phyloP scores from a whole-genome alignment of 2,329 filamentous ascomycete genomes.

The Aspergillus udagawae region DNA sequence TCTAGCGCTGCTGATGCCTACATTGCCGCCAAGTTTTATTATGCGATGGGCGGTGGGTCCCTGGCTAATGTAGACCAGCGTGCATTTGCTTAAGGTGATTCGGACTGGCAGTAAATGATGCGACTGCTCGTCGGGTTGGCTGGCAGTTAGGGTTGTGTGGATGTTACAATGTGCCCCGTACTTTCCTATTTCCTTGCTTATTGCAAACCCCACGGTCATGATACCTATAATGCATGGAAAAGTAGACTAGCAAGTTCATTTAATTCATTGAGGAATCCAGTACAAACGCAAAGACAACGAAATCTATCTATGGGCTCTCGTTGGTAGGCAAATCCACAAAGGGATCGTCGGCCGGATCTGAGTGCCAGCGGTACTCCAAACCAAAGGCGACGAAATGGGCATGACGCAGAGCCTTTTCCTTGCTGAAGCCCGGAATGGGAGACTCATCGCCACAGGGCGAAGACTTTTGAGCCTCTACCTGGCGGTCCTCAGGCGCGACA shows the following conservation, averaged over 20 bases:
- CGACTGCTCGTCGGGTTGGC: too few relatives aligned
- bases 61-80: background rate
- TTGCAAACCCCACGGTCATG: too few relatives aligned
- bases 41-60: background rate
- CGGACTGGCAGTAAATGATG: too few relatives aligned
- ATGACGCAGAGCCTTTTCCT: background rate
- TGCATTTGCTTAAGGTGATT: too few relatives aligned
- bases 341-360: background rate
- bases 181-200: too few relatives aligned
- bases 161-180: too few relatives aligned
- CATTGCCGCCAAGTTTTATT: background rate
- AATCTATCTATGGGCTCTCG: background rate
- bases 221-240: too few relatives aligned
- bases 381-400: background rate
- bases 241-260: too few relatives aligned
- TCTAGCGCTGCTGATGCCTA: background rate
- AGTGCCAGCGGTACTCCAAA: background rate
- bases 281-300: too few relatives aligned
- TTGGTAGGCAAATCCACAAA: background rate
- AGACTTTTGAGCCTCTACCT: background rate
- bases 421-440: background rate
- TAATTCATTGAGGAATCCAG: too few relatives aligned
- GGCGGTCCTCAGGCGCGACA: background rate
- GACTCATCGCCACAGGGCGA: background rate
- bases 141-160: too few relatives aligned